Evolutionary conservation across 192 early-diverging fungal genomes (phyloP).

Genomic region (Umbelopsis isabellina): DNA sequence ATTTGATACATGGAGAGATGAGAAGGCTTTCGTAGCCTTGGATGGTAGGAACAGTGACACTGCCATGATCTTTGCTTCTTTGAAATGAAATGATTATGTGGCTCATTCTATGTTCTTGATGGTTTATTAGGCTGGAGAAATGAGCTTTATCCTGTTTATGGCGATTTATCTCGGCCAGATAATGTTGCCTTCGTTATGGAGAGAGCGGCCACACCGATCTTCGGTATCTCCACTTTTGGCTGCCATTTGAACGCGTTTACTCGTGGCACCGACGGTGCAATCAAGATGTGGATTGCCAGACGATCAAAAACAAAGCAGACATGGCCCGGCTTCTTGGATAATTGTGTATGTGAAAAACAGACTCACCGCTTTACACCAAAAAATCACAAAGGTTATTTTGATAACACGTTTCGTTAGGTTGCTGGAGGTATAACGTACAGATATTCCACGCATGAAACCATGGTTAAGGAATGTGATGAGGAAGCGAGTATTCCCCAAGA

Average conservation of each 20-base stretch:
- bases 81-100: background rate
- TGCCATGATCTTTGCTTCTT: background rate
- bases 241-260: conserved; percentile 88
- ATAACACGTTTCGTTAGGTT: conserved; percentile 35
- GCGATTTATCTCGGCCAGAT: conserved; percentile 32
- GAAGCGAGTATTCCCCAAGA: conserved; percentile 74
- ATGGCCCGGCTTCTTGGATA: conserved; percentile 84
- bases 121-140: conserved; percentile 73
- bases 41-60: conserved; percentile 17
- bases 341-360: conserved; percentile 50
- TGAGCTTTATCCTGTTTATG: conserved; percentile 85
- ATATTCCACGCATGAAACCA: conserved; percentile 60
- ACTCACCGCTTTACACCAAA: conserved; percentile 8
- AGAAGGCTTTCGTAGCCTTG: conserved; percentile 36
- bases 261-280: conserved; percentile 36
- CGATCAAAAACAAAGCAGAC: conserved; percentile 82
- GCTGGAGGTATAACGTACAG: conserved; percentile 79
- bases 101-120: background rate
- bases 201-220: conserved; percentile 72
- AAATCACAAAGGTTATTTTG: background rate
- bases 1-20: conserved; percentile 41
- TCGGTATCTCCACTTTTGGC: conserved; percentile 88
- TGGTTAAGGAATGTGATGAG: conserved; percentile 89
- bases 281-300: conserved; percentile 88
- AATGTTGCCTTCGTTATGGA: conserved; percentile 71